Evolutionary conservation across 2,329 filamentous ascomycete genomes (phyloP), one percentile per base, ranked within the genome.

Genomic region (Mycosphaerelloides madeirae): DNA sequence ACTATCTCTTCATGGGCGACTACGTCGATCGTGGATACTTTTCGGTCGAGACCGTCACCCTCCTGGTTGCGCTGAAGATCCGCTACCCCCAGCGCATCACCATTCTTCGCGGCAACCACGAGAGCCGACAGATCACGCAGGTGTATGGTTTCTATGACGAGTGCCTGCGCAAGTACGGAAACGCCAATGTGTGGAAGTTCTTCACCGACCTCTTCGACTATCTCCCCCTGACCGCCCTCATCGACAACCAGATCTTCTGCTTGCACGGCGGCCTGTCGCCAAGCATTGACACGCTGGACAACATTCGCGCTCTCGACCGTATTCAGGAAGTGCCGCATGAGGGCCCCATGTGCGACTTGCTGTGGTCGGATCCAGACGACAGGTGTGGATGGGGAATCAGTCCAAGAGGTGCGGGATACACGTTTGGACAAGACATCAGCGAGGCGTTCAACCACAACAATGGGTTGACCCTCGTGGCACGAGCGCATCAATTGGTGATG

Each of bases 381-480:
- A 75, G 83, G 49, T 80, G 82, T 54, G 82, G 80, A 11, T 84
- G 80, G 81, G 79, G 80, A 46, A 79, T 84, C 44, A 80, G 76
- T 51, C 80, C 80, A 12, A 68, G 80, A 66, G 80, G 80, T 54
- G 80, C 80, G 41, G 83, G 82, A 50, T 83, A 80, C 77, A 67
- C 82, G 1, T 84, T 84, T 58, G 80, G 80, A 48, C 90, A 96
- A 72, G 91, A 97, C 66, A 97, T 97, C 61, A 95, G 88, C 29
- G 91, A 98, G 73, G 91, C 91, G 1, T 98, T 98, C 75, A 97
- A 97, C 71, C 91, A 97, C 68, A 97, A 97, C 78, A 98, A 98
- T 64, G 91, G 90, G 45, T 74, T 98, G 70, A 97, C 91, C 43
- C 76, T 97, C 52, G 94, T 98, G 64, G 93, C 93, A 49, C 80